Evolutionary conservation across 2,329 filamentous ascomycete genomes (phyloP).

Genomic region (Westerdykella aurantiaca): DNA sequence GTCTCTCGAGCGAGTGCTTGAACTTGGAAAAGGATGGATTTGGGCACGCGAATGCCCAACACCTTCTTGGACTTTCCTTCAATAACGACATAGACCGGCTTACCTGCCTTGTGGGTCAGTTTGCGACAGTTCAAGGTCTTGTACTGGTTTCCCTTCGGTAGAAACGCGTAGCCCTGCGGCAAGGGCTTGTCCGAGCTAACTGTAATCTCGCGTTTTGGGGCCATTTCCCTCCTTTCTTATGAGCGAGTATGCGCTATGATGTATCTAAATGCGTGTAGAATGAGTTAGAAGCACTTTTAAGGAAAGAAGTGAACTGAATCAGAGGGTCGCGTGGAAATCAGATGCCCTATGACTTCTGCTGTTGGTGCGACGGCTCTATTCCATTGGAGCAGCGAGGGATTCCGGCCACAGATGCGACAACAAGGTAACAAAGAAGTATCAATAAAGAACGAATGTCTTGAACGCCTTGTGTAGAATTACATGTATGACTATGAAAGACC

Average conservation of each 20-base stretch:
- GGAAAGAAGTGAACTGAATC: too few species aligned
- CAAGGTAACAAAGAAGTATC: too few species aligned
- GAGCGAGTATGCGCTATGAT: not conserved
- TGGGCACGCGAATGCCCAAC: conserved; percentile 43
- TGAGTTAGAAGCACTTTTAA: too few species aligned
- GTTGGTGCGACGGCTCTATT: too few species aligned
- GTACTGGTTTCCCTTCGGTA: conserved; percentile 31
- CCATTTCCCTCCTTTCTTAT: conserved; percentile 3
- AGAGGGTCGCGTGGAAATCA: too few species aligned
- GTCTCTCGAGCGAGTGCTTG: conserved; percentile 37
- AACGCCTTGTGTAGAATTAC: too few species aligned
- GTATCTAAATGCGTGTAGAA: too few species aligned
- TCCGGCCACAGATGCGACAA: too few species aligned
- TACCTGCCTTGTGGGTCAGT: conserved; percentile 25
- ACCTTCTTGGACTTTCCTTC: conserved; percentile 16
- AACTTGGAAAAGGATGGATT: conserved; percentile 36
- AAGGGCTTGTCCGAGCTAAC: conserved; percentile 17
- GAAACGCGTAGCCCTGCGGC: conserved; percentile 28
- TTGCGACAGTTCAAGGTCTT: conserved; percentile 31
- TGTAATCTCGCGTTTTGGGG: conserved; percentile 15
- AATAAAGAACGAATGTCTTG: too few species aligned
- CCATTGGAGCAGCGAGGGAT: too few species aligned
- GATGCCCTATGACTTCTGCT: too few species aligned
- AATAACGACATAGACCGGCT: conserved; percentile 24
- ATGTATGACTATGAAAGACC: too few species aligned